A percentile compares a stretch with the other conserved stretches of the same genome.
These are phyloP conservation scores for Nakazawaea ernobii DNA, from an alignment of 805 yeast genomes.

Conservation along the genomic window DNA sequence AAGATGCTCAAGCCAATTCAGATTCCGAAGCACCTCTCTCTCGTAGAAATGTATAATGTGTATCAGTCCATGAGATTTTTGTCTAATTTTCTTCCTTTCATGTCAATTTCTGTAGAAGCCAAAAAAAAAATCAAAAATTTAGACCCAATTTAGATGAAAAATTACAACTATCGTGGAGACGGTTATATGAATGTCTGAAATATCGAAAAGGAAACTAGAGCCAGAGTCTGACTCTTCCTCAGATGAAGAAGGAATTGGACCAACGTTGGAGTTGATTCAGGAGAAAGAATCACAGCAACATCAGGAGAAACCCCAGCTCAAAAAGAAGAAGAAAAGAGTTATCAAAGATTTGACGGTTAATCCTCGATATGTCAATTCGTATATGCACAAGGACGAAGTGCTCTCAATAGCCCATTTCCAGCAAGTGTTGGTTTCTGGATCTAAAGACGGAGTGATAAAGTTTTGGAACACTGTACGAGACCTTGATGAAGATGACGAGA, in stretches of 20 bases:
- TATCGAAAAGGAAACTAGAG: not conserved
- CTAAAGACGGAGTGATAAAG: conserved; percentile 28
- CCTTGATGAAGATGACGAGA: not conserved
- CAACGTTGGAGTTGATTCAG: not conserved
- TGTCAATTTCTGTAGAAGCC: too few species aligned
- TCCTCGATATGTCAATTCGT: conserved; percentile 6
- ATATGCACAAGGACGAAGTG: conserved; percentile 11
- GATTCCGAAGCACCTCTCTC: not conserved
- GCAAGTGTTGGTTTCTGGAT: conserved; percentile 21
- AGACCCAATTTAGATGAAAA: too few species aligned
- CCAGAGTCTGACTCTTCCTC: not conserved
- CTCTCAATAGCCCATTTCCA: not conserved
- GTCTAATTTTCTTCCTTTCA: too few species aligned
- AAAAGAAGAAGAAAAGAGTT: not conserved
- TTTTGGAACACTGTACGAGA: conserved; percentile 23
- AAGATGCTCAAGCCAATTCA: not conserved
- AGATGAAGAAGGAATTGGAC: conserved; percentile 8
- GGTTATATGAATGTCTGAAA: not conserved
- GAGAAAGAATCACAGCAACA: not conserved
- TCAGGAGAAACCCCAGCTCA: not conserved
- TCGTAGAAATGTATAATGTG: not conserved
- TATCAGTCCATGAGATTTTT: too few species aligned
- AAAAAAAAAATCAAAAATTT: too few species aligned
- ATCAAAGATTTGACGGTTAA: conserved; percentile 4
- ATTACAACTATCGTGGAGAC: not conserved